phyloP scores from a whole-genome alignment of 768 basidiomycete genomes.

The Lentinula detonsa region DNA sequence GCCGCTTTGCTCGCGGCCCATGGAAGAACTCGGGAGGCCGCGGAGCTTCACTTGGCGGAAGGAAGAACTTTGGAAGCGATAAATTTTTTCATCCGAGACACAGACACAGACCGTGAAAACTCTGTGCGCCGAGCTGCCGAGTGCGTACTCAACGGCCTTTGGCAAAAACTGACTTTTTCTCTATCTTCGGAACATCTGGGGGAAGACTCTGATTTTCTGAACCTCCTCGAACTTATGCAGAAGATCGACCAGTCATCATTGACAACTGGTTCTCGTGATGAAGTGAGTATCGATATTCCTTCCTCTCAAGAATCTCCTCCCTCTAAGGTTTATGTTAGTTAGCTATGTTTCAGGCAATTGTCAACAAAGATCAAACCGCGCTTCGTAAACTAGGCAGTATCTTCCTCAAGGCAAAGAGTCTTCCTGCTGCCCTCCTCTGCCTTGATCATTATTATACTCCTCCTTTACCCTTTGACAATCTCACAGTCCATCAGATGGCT shows the following conservation, averaged over 20 bases:
- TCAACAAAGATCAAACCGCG: slow-evolving; percentile 11
- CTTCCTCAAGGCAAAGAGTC: slow-evolving; percentile 23
- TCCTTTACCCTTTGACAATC: slow-evolving; percentile 17
- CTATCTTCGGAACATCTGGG: slow-evolving; percentile 9
- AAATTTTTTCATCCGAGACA: slow-evolving; percentile 32
- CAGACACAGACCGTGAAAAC: slow-evolving; percentile 7
- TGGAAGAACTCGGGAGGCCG: slow-evolving; percentile 42
- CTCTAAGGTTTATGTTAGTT: slow-evolving; percentile 8
- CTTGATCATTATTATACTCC: slow-evolving; percentile 33
- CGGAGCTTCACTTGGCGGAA: slow-evolving; percentile 42
- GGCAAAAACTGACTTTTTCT: slow-evolving; percentile 41
- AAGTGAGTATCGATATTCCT: background rate
- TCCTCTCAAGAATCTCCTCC: background rate
- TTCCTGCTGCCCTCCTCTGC: slow-evolving; percentile 32
- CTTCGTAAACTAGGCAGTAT: slow-evolving; percentile 24
- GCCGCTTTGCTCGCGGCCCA: slow-evolving; percentile 36
- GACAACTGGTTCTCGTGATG: background rate
- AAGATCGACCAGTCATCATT: slow-evolving; percentile 9
- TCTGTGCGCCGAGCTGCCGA: slow-evolving; percentile 28
- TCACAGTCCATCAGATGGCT: slow-evolving; percentile 19
- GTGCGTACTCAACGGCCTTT: slow-evolving; percentile 38
- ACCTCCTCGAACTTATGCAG: slow-evolving; percentile 20
- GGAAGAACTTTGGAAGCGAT: slow-evolving; percentile 44
- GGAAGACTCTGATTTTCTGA: slow-evolving; percentile 7
- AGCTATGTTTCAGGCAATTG: slow-evolving; percentile 22